Conservation (phyloP, 2,329 filamentous ascomycete species). For the Trichophyton simii region DNA sequence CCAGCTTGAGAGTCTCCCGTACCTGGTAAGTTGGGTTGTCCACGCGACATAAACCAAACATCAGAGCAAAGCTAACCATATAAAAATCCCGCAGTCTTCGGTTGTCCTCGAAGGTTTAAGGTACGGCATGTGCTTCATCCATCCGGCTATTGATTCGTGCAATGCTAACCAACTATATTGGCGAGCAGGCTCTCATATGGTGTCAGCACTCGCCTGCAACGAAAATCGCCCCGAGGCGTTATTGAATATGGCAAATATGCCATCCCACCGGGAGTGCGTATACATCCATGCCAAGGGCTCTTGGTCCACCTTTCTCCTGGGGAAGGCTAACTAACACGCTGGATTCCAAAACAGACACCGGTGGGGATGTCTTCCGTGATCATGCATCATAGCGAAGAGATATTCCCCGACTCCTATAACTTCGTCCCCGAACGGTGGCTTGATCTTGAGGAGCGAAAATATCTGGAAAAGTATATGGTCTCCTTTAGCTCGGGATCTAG, state of each 20-base stretch:
- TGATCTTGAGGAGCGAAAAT: constrained; percentile 10
- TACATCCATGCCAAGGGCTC: background rate
- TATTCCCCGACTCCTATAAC: constrained; percentile 16
- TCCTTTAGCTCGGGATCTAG: constrained; percentile 16
- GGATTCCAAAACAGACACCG: constrained; percentile 9
- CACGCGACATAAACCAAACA: background rate
- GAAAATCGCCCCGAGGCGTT: constrained; percentile 11
- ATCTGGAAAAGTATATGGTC: constrained; percentile 16
- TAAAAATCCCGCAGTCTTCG: constrained; percentile 10
- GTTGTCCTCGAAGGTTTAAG: constrained; percentile 13
- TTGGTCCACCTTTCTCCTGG: background rate
- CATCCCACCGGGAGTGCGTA: constrained; percentile 15
- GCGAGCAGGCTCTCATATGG: constrained; percentile 11
- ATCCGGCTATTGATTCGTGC: background rate
- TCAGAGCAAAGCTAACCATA: background rate
- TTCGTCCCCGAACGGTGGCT: constrained; percentile 18
- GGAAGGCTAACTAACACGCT: background rate
- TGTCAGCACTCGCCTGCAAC: constrained; percentile 13
- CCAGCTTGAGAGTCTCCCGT: constrained; percentile 11
- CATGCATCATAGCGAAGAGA: constrained; percentile 15
- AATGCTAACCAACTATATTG: background rate
- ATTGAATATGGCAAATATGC: constrained; percentile 12
- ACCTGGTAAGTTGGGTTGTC: constrained; percentile 8
- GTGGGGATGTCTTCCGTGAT: constrained; percentile 16
- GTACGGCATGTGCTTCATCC: constrained; percentile 5